Base-by-base conservation (phyloP, 2,329 filamentous ascomycete species). In the Ceratocystis lukuohia region DNA sequence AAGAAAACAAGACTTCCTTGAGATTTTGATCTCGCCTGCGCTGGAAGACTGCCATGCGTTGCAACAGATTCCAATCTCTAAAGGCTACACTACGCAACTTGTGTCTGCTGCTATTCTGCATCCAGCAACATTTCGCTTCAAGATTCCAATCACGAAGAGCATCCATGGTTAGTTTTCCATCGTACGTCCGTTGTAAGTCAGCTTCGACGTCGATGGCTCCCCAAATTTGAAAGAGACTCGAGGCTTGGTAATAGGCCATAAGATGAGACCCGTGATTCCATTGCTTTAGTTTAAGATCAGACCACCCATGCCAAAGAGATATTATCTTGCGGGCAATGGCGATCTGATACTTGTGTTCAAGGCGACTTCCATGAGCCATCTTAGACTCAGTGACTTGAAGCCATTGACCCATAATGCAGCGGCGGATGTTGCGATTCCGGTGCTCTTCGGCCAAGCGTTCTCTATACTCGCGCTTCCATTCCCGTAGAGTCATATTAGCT, bases 401-500 rank as follows among this genome's bases (percentile, higher is more conserved):
- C 70, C 70, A 71, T 48, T 70, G 67, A 15, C 57, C 48, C 22
- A 63, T 48, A 12, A 46, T 46, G 12, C 64, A 61, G 22, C 50
- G 8, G 6, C 37, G 69, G 4, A 69, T 53, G 17, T 62, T 63
- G 7, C 65, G 59, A 56, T 71, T 37, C 8, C 65, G 65, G 2
- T 50, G 25, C 17, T 56, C 56, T n/a, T 68, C 67, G 10, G 65
- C 67, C 22, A 66, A 41, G 5, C 45, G 56, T 20, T 68, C 67
- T 15, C 45, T 48, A 28, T 57, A 56, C 37, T 68, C 65, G 12
- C 56, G 65, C 37, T 63, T 66, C 67, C 67, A 68, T 20, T 68
- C 65, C 10, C 65, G 62, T 46, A 68, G 30, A 12, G 61, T 57
- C 33, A 44, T 66, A 20, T 68, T 66, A 28, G 30, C 67, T 44